A percentile compares a stretch with the other conserved stretches of the same genome.
Conservation (phyloP, 176 grass and related monocot genomes). For the Secale cereale region DNA sequence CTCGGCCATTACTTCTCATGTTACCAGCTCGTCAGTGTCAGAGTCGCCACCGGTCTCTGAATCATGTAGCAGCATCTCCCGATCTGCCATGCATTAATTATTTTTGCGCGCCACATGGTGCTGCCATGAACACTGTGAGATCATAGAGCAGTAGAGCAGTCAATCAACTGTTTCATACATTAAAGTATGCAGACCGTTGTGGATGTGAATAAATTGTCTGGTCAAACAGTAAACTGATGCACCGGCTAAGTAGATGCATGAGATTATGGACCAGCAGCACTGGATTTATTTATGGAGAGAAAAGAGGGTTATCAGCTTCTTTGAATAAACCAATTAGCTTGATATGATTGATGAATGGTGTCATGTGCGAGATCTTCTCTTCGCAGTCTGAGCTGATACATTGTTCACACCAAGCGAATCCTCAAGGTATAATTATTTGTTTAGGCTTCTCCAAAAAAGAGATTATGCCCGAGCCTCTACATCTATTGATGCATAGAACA, state of each 20-base stretch:
- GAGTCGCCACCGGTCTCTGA: neutral
- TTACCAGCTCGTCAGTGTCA: slow-evolving; percentile 9
- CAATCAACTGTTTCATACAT: neutral
- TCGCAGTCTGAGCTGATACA: neutral
- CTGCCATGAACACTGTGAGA: neutral
- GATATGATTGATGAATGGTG: slow-evolving; percentile 1
- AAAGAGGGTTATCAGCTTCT: neutral
- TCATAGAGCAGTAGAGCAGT: neutral
- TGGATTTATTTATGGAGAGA: neutral
- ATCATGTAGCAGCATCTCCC: neutral
- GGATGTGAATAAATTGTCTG: neutral
- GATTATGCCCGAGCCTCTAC: too few species aligned
- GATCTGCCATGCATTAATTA: slow-evolving; percentile 10
- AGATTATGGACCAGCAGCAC: neutral
- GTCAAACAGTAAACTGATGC: slow-evolving; percentile 16
- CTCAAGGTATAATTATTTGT: neutral
- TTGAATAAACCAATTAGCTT: neutral
- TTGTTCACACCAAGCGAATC: neutral
- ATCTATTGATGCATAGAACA: too few species aligned
- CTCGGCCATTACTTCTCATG: neutral
- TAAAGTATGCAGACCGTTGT: neutral
- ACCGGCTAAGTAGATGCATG: neutral
- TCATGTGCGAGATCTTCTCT: neutral
- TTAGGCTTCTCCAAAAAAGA: neutral
- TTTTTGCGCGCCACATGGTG: slow-evolving; percentile 3